Percentiles rank a stretch among this genome's conserved stretches.
Conservation (phyloP, 257 asterid genomes). For the Nicotiana obtusifolia region DNA sequence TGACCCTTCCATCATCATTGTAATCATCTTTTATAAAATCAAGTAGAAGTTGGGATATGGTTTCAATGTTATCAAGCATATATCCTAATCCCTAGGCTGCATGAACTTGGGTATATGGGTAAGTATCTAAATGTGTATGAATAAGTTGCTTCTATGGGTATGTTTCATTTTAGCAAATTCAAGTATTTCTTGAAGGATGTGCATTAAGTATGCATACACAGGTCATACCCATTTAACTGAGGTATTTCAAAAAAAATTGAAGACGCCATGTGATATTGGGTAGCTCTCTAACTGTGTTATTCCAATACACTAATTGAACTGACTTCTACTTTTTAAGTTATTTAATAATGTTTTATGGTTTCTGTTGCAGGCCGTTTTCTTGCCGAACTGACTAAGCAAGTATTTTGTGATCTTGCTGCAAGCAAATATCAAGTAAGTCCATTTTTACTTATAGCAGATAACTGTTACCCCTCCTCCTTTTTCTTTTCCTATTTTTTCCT, state of each 20-base stretch:
- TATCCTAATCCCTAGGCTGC: not conserved
- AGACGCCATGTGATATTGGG: not conserved
- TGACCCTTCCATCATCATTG: not conserved
- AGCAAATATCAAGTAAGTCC: conserved; percentile 91
- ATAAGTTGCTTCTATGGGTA: not conserved
- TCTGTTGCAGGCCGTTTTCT: conserved; percentile 80
- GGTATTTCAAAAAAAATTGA: not conserved
- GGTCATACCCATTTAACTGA: not conserved
- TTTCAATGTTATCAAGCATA: not conserved
- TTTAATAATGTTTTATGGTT: conserved; percentile 13
- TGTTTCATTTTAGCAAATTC: not conserved
- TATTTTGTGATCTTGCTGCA: conserved; percentile 67
- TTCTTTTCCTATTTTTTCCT: not conserved
- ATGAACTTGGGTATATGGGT: not conserved
- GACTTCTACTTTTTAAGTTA: not conserved
- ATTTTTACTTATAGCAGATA: not conserved
- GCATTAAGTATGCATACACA: not conserved
- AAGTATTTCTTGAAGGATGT: not conserved
- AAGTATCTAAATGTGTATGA: not conserved
- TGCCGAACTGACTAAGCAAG: conserved; percentile 94
- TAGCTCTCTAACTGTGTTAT: not conserved
- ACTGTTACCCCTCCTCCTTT: not conserved
- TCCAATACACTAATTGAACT: not conserved
- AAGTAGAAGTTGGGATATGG: not conserved
- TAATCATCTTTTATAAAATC: not conserved